phyloP scores from a whole-genome alignment of 1,284 basidiomycete genomes.

The Cryptococcus sp. region DNA sequence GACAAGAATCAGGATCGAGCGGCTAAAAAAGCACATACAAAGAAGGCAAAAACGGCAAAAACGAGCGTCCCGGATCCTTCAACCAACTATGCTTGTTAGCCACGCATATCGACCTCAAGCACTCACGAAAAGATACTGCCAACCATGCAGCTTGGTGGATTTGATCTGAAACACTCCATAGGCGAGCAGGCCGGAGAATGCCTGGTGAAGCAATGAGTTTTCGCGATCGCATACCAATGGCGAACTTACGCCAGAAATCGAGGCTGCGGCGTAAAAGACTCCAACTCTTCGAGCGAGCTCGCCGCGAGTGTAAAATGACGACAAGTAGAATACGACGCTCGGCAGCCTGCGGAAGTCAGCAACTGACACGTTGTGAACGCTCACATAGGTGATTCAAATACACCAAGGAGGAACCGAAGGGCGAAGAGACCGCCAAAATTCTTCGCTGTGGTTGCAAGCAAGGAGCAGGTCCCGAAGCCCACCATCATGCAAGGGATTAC shows the following conservation, averaged over 20 bases:
- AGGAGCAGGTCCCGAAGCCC: conserved; percentile 54
- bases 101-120: not conserved
- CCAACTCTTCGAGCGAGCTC: conserved; percentile 60
- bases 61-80: conserved; percentile 50
- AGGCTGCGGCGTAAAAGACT: conserved; percentile 58
- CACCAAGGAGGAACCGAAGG: conserved; percentile 16
- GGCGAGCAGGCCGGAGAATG: conserved; percentile 53
- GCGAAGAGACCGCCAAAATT: conserved; percentile 26
- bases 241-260: conserved; percentile 56
- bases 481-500: conserved; percentile 59
- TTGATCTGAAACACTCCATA: conserved; percentile 59
- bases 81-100: not conserved
- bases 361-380: not conserved
- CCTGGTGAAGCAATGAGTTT: conserved; percentile 5
- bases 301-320: conserved; percentile 59
- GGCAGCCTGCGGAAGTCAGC: not conserved
- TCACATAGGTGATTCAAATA: conserved; percentile 22
- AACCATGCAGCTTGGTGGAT: conserved; percentile 54
- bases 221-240: conserved; percentile 37
- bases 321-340: conserved; percentile 55
- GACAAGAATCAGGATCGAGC: not conserved
- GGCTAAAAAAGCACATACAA: conserved; percentile 21
- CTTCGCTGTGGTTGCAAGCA: conserved; percentile 20
- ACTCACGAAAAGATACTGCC: conserved; percentile 58
- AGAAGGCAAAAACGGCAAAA: conserved; percentile 57